These are phyloP conservation scores for Penicillium concentricum DNA, from an alignment of 2,329 filamentous ascomycete genomes.

Conservation along the genomic window DNA sequence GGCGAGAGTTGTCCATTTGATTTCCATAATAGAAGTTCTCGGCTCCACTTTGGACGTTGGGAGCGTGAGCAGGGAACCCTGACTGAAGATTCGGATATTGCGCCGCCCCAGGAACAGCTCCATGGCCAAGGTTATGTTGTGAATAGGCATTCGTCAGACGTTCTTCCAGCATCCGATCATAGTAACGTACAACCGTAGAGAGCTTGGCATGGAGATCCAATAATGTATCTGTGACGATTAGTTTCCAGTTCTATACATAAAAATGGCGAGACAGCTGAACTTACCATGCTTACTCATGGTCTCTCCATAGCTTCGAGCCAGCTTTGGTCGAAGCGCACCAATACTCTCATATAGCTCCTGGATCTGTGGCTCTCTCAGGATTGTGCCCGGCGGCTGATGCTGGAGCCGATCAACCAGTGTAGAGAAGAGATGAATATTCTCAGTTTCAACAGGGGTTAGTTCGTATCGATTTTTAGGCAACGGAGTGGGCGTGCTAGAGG, in stretches of 20 bases:
- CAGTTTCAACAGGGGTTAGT: slow-evolving; percentile 85
- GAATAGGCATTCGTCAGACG: slow-evolving; percentile 88
- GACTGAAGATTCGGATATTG: slow-evolving; percentile 22
- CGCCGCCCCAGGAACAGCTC: slow-evolving; percentile 19
- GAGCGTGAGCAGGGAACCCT: slow-evolving; percentile 10
- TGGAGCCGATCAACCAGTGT: slow-evolving; percentile 92
- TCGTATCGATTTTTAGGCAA: slow-evolving; percentile 90
- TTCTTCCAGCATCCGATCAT: slow-evolving; percentile 97
- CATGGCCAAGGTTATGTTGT: slow-evolving; percentile 70
- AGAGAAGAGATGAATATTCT: slow-evolving; percentile 95
- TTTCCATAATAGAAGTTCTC: slow-evolving; percentile 27
- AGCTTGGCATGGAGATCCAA: slow-evolving; percentile 93
- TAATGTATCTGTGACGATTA: slow-evolving; percentile 67
- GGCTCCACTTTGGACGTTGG: slow-evolving; percentile 16
- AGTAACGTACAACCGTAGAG: slow-evolving; percentile 93
- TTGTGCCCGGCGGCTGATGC: slow-evolving; percentile 91
- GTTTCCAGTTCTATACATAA: slow-evolving; percentile 1
- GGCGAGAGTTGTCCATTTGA: slow-evolving; percentile 11
- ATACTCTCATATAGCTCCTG: slow-evolving; percentile 98
- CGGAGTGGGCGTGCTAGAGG: slow-evolving; percentile 49
- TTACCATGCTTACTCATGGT: slow-evolving; percentile 99
- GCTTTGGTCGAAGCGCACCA: slow-evolving; percentile 84
- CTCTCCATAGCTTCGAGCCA: slow-evolving; percentile 93
- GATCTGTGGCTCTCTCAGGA: slow-evolving; percentile 94
- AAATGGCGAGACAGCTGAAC: slow-evolving; percentile 28